Base-by-base conservation (phyloP, 371 early-diverging fungal genomes). In the Nematocida homosporus region DNA sequence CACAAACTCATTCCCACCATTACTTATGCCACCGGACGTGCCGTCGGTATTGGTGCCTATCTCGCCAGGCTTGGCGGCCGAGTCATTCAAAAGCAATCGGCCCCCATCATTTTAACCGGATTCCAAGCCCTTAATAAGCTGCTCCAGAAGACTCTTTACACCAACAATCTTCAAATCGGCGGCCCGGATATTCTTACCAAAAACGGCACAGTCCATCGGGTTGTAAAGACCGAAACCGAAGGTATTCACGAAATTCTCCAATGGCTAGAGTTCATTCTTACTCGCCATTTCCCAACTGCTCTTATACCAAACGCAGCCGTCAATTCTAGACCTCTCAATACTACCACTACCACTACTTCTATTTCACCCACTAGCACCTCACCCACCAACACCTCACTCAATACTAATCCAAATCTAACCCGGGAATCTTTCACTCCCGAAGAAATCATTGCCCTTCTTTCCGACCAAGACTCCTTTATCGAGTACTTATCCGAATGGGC, bases 21-120 rank as follows among this genome's bases (percentile, higher is more conserved):
- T 40, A 93, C 94, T 6, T 86, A 95, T 64, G 96, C 95, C 25
- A 93, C 95, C 2, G 93, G 95, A 82, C 89, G 95, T 60, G 92
- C 93, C 44, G 96, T 97, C 41, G 88, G 93, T 84, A 97, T 97
- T 79, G 97, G 96, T 81, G 96, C 96, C 25, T 97, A 96, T 86
- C 87, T 97, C 65, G 94, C 93, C 60, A 92, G 94, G 78, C 89
- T 96, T 79, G 95, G 95, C 65, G 93, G 94, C 83, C 90, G 97
- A 75, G 88, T 92, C 41, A 88, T 97, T 60, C 95, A 95, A 85
- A 93, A 93, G 83, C 91, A 92, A 84, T 92, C 92, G 59, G 91
- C 93, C 66, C 94, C 94, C 41, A 93, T 97, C 79, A 91, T 97
- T 78, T 87, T 97, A 82, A 97, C 97, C 0, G 97, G 97, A 77